Percentiles rank a stretch among this genome's conserved stretches.
Conservation (phyloP, 345 rosid genomes). For the Lumnitzera racemosa region DNA sequence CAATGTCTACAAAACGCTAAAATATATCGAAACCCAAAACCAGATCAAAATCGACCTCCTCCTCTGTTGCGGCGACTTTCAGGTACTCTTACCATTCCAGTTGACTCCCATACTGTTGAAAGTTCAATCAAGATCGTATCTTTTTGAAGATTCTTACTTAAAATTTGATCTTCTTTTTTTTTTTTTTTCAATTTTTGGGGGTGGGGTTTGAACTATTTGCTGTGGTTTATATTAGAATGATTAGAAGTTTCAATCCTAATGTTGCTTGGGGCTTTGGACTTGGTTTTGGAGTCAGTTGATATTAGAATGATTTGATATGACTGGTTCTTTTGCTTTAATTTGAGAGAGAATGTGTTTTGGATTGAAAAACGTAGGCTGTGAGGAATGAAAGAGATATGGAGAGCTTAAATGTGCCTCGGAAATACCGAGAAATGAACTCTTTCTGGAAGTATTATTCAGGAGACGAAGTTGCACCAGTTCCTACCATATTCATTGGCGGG, state of each 20-base stretch:
- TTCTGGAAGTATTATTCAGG: slow-evolving; percentile 95
- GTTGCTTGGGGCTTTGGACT: no score
- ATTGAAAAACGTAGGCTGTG: slow-evolving; percentile 40
- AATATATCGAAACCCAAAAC: slow-evolving; percentile 41
- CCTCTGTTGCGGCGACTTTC: slow-evolving; percentile 94
- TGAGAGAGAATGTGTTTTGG: neutral
- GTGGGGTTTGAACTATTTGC: no score
- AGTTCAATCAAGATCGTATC: no score
- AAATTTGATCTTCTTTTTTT: no score
- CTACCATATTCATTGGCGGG: slow-evolving; percentile 91
- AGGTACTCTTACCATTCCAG: slow-evolving; percentile 25
- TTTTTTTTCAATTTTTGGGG: no score
- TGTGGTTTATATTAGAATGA: no score
- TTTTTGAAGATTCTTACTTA: no score
- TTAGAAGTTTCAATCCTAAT: no score
- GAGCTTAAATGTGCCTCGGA: slow-evolving; percentile 68
- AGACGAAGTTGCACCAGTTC: slow-evolving; percentile 67
- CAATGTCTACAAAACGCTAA: slow-evolving; percentile 62
- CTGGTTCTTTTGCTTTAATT: neutral
- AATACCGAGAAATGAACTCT: slow-evolving; percentile 72
- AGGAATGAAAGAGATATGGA: slow-evolving; percentile 82
- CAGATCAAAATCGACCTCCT: slow-evolving; percentile 81
- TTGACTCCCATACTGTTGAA: neutral
- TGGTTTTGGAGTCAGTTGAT: no score
- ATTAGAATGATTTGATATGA: no score